Base-by-base conservation (phyloP, 352 stramenopile genomes). In the Elongisporangium undulatum region DNA sequence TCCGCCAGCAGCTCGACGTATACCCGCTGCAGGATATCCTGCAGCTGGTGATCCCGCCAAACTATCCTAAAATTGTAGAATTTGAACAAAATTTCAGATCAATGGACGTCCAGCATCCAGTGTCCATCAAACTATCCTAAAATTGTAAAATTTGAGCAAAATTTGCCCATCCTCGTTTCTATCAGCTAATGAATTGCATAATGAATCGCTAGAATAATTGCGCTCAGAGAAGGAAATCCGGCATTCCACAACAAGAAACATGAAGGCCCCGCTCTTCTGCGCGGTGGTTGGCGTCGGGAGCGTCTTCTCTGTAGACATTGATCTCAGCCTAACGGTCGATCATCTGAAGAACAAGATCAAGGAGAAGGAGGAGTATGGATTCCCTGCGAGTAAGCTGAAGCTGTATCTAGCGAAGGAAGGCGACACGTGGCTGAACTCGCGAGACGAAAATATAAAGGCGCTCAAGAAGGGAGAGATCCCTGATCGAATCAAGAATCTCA, bases 311-410 rank as follows among this genome's bases (percentile, higher is more conserved):
- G 64, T 69, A 22, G 58, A 68, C 17, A 65, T 75, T 16, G 62
- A 66, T 5, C 2, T 21, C 7, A 54, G 49, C 34, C 24, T 59
- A 20, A 69, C 56, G 8, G 61, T 71, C 15, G 69, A 12, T 22
- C 21, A 69, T 62, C 56, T 77, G 59, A 77, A 74, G 55, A 23
- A 71, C 5, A 64, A 56, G 58, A 71, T 76, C 57, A 71, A 70
- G 59, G 53, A 68, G 52, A 53, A 62, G 64, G 51, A 66, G 41
- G 16, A 55, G n/a, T 61, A 59, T 54, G 21, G 48, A 53, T 22
- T 4, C 61, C n/a, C n/a, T n/a, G n/a, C n/a, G n/a, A n/a, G n/a
- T n/a, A n/a, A n/a, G 56, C 50, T 73, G 64, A 59, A 62, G 61
- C 55, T 75, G 53, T 72, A 61, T 26, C 68, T 75, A 58, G 64